Evolutionary conservation across 768 basidiomycete species (phyloP).

Genomic region (Auriscalpium vulgare): DNA sequence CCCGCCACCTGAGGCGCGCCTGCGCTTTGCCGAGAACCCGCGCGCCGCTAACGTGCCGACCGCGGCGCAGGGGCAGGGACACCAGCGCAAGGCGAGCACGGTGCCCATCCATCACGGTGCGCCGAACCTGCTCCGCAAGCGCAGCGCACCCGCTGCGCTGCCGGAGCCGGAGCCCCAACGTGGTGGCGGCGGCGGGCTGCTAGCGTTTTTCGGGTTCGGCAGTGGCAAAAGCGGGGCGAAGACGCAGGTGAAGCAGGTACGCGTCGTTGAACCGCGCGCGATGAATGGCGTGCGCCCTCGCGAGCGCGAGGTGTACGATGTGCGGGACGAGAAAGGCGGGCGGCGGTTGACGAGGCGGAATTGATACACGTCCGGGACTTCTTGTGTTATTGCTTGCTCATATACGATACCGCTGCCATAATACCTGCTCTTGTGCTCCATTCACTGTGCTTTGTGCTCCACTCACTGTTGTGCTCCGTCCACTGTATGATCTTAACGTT

Average conservation of each 20-base stretch:
- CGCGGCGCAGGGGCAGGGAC: neutral
- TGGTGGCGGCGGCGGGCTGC: conserved; percentile 5
- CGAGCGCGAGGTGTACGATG: too few relatives aligned
- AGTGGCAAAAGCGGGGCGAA: conserved; percentile 1
- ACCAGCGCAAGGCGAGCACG: conserved; percentile 11
- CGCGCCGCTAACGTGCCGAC: neutral
- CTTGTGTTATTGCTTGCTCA: too few relatives aligned
- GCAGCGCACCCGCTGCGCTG: conserved; percentile 5
- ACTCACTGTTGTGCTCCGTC: too few relatives aligned
- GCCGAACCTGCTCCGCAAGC: conserved; percentile 21
- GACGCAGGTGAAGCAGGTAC: conserved; percentile 5
- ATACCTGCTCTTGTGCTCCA: too few relatives aligned
- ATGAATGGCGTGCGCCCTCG: neutral
- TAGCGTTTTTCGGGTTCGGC: conserved; percentile 13
- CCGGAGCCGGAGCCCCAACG: neutral
- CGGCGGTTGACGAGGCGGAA: too few relatives aligned
- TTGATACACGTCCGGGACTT: too few relatives aligned
- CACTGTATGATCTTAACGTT: too few relatives aligned
- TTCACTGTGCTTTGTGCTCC: too few relatives aligned
- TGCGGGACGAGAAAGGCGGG: too few relatives aligned
- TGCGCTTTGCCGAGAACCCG: neutral
- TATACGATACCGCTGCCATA: too few relatives aligned
- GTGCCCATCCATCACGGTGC: conserved; percentile 18
- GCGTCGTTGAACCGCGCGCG: conserved; percentile 1
- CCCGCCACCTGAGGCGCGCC: neutral